Evolutionary conservation across 768 basidiomycete species (phyloP), one percentile per base, ranked within the genome.

Genomic region (Imleria badia): DNA sequence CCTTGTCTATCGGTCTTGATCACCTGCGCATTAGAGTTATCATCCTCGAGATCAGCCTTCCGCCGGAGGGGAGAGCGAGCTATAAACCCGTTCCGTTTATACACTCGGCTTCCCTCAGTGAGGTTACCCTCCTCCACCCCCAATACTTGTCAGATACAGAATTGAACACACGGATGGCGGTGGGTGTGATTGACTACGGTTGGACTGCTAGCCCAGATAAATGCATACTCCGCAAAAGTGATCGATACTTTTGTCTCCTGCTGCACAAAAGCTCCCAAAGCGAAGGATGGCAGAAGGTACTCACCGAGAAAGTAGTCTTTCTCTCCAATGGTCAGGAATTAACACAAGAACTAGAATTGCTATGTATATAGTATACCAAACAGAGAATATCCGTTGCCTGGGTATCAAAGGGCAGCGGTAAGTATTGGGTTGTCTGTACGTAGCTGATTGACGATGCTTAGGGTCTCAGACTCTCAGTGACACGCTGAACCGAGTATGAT

Each of bases 121-220:
- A 63, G 26, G 54, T 60, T 11, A 52, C 47, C 20, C 22, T 54
- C 3, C 31, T 49, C 3, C 11, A 47, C n/a, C 13, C 48, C 7
- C 43, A 33, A 29, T 42, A 13, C 31, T 15, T n/a, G n/a, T 19
- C 17, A n/a, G n/a, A 15, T 12, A 23, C 31, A 5, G 13, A 7
- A 10, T 34, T 14, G 3, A 20, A 31, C 14, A 10, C 19, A 22
- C 51, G 20, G 39, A 54, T 63, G 58, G 64, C 58, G 12, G 34
- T 66, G 14, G 62, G 64, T 2, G 56, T 66, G 35, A 22, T 65
- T 12, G 65, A 65, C 36, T 65, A 64, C 8, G 23, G 40, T 6
- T 66, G 64, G 64, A 53, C 58, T 14, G n/a, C 30, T 31, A 51
- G 22, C 26, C 55, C 55, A 6, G 46, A 60, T 29, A 22, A 53